Conservation (phyloP, 2,329 filamentous ascomycete species). For the Fusarium incarnatum region DNA sequence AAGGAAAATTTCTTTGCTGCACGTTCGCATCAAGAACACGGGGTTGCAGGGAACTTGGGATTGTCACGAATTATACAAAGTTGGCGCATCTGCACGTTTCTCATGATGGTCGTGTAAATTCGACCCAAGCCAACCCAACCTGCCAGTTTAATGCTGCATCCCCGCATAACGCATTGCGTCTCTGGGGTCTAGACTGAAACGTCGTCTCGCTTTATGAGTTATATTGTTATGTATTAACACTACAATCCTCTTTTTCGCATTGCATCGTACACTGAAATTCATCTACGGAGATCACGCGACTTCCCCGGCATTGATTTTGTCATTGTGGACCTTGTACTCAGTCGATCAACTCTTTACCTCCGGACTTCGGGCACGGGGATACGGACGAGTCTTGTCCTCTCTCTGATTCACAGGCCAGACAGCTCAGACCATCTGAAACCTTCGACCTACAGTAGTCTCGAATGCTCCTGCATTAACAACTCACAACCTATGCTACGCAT, state of each 20-base stretch:
- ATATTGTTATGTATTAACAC: not conserved
- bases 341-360: not conserved
- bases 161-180: conserved; percentile 31
- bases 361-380: conserved; percentile 21
- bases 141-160: conserved; percentile 23
- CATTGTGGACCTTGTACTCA: conserved; percentile 23
- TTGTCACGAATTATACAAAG: conserved; percentile 41
- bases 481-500: conserved; percentile 15
- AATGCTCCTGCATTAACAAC: conserved; percentile 36
- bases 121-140: not conserved
- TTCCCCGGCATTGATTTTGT: conserved; percentile 15
- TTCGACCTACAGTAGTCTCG: conserved; percentile 22
- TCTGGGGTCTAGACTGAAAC: conserved; percentile 12
- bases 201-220: not conserved
- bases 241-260: conserved; percentile 8
- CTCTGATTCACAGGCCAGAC: conserved; percentile 13
- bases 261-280: conserved; percentile 9
- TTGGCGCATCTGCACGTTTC: conserved; percentile 17
- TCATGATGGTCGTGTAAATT: conserved; percentile 7
- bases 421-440: conserved; percentile 27
- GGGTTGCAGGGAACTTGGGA: conserved; percentile 18
- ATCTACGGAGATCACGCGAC: conserved; percentile 30
- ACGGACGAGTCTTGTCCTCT: conserved; percentile 6
- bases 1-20: conserved; percentile 19
- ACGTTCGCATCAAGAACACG: conserved; percentile 31